Evolutionary conservation across 768 basidiomycete species (phyloP), one percentile per base, ranked within the genome.

Genomic region (Rhodotorula paludigena): DNA sequence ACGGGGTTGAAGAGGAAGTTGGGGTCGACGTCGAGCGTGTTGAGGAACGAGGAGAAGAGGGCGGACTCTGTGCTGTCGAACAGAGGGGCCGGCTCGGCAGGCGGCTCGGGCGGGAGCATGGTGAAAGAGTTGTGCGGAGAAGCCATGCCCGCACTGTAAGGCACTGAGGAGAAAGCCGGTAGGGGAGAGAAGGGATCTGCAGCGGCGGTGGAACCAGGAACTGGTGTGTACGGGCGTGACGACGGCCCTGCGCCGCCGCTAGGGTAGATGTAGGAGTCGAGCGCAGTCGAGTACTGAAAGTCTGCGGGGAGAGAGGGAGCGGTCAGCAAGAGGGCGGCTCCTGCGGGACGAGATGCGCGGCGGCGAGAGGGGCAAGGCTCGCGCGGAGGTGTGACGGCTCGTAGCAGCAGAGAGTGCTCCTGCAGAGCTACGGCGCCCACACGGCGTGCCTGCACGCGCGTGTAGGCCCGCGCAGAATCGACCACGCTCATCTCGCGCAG

Each of bases 1-100:
- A 63, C 60, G 21, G 71, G 71, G 57, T 68, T 68, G 66, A 72
- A 72, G 39, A 72, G 53, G 49, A 68, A 72, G 30, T 55, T 41
- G 2, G 54, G 57, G 53, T 68, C 64, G 42, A 67, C 65, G 41
- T 66, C 71, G 52, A 72, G 36, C 5, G 52, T 65, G 39, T 41
- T 66, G 18, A 72, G 64, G 60, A 72, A 72, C 15, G 56, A 55
- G 16, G 55, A 55, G 59, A 72, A 68, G 47, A 63, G 52, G 35
- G 63, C 60, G 11, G 51, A 25, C n/a, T 72, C 71, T 52, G 38
- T 14, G 28, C 42, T 33, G 42, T 64, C 71, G 45, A 72, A 64
- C 33, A 72, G 64, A 2, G 71, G 63, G 28, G 45, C 47, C 21
- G 51, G 30, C 5, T 7, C 47, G 49, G 44, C 16, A 25, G 45